Conservation (phyloP, 2,329 filamentous ascomycete genomes). For the Colletotrichum brevisporum region DNA sequence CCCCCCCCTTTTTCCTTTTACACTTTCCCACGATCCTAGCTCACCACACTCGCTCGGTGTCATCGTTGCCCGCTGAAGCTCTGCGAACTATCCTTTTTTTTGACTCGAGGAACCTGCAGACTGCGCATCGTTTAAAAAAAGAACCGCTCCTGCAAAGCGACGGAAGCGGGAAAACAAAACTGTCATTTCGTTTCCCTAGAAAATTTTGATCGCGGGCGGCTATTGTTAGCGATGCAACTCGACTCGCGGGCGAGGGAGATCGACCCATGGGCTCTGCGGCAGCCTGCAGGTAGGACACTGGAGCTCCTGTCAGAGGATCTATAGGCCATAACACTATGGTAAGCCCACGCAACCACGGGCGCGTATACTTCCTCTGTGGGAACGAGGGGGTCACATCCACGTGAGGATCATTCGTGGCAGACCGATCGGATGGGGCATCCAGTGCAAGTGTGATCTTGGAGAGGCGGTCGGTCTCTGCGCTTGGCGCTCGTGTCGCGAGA, state of each 20-base stretch:
- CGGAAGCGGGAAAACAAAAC: neutral
- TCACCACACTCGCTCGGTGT: neutral
- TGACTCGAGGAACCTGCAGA: constrained; percentile 1
- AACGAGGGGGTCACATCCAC: constrained; percentile 26
- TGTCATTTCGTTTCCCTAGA: constrained; percentile 3
- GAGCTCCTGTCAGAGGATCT: neutral
- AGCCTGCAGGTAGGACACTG: neutral
- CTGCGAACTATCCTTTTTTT: constrained; percentile 24
- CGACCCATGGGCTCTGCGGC: constrained; percentile 7
- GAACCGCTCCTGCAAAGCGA: neutral
- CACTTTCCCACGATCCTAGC: constrained; percentile 27
- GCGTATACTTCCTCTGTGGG: constrained; percentile 6
- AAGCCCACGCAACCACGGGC: neutral
- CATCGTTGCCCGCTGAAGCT: constrained; percentile 4
- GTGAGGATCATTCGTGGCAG: constrained; percentile 25
- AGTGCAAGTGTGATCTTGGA: constrained; percentile 1
- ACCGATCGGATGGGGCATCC: constrained; percentile 28
- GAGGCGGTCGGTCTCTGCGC: neutral
- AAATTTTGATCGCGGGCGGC: neutral
- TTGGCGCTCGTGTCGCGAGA: constrained; percentile 12
- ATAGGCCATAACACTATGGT: no score
- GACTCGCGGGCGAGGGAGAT: constrained; percentile 22
- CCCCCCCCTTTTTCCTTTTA: constrained; percentile 9
- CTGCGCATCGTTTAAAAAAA: neutral
- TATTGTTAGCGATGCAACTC: constrained; percentile 15